Conservation (phyloP, 805 yeast genomes). For the Maudiozyma saulgeensis region DNA sequence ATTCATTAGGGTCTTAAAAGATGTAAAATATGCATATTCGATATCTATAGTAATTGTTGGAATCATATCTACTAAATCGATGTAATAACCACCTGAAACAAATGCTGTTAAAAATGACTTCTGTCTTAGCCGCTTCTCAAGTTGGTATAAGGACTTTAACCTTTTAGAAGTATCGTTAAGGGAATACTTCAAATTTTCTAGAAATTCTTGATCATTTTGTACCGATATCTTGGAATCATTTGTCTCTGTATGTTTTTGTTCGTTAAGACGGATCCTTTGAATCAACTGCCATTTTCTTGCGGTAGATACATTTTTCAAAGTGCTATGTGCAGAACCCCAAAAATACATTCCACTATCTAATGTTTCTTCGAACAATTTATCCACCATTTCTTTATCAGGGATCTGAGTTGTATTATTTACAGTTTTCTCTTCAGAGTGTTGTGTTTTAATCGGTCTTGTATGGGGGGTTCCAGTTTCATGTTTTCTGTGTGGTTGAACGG, state of each 20-base stretch:
- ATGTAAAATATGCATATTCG: slow-evolving; percentile 20
- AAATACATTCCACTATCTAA: slow-evolving; percentile 19
- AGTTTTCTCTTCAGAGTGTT: slow-evolving; percentile 5
- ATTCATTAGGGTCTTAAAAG: slow-evolving; percentile 21
- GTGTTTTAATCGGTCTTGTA: not conserved
- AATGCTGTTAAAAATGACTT: slow-evolving; percentile 10
- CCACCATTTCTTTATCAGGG: slow-evolving; percentile 17
- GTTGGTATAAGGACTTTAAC: slow-evolving; percentile 15
- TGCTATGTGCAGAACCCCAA: slow-evolving; percentile 21
- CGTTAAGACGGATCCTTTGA: slow-evolving; percentile 12
- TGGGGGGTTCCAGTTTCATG: not conserved
- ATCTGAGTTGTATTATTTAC: not conserved
- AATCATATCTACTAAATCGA: slow-evolving; percentile 7
- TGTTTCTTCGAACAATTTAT: slow-evolving; percentile 14
- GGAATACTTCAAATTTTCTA: slow-evolving; percentile 1
- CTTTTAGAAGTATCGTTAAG: slow-evolving; percentile 4
- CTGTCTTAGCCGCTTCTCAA: slow-evolving; percentile 22
- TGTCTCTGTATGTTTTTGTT: not conserved
- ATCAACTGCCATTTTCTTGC: slow-evolving; percentile 26
- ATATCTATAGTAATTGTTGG: not conserved
- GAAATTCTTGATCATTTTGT: not conserved
- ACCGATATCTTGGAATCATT: not conserved
- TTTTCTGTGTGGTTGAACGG: slow-evolving; percentile 1
- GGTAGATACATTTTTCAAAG: slow-evolving; percentile 14
- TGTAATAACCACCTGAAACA: slow-evolving; percentile 11